A percentile compares a stretch with the other conserved stretches of the same genome.
phyloP scores from a whole-genome alignment of 371 early-diverging fungal genomes.

The Capniomyces stellatus region DNA sequence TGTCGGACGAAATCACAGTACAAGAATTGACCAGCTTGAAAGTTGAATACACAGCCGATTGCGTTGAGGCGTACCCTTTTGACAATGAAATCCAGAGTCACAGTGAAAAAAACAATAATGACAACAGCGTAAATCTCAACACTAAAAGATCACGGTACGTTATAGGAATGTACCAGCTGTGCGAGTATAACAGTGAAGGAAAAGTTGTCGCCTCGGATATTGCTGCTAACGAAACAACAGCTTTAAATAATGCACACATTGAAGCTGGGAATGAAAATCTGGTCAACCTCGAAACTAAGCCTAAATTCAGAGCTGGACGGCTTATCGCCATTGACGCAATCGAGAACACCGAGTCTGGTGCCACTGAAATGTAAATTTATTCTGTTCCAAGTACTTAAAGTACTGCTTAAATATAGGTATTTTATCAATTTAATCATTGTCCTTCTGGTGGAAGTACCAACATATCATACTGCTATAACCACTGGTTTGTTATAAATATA shows the following conservation, averaged over 20 bases:
- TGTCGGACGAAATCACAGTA: not conserved
- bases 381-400: too few relatives aligned
- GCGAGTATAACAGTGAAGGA: conserved; percentile 2
- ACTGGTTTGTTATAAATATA: too few relatives aligned
- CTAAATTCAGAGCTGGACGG: not conserved
- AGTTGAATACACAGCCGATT: conserved; percentile 9
- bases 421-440: too few relatives aligned
- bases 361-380: too few relatives aligned
- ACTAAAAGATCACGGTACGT: conserved; percentile 4
- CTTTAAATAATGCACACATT: not conserved
- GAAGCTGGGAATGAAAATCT: not conserved
- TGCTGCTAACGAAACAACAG: not conserved
- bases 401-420: too few relatives aligned
- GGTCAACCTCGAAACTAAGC: not conserved
- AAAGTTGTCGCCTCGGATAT: not conserved
- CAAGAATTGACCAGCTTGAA: not conserved
- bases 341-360: not conserved
- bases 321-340: not conserved
- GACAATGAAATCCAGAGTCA: not conserved
- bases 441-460: too few relatives aligned
- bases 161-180: conserved; percentile 18
- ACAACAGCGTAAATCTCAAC: not conserved
- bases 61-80: conserved; percentile 16
- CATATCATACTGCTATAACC: too few relatives aligned
- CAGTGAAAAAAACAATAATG: not conserved